phyloP scores from a whole-genome alignment of 495 filamentous ascomycete genomes.

The Hypoxylon fragiforme region DNA sequence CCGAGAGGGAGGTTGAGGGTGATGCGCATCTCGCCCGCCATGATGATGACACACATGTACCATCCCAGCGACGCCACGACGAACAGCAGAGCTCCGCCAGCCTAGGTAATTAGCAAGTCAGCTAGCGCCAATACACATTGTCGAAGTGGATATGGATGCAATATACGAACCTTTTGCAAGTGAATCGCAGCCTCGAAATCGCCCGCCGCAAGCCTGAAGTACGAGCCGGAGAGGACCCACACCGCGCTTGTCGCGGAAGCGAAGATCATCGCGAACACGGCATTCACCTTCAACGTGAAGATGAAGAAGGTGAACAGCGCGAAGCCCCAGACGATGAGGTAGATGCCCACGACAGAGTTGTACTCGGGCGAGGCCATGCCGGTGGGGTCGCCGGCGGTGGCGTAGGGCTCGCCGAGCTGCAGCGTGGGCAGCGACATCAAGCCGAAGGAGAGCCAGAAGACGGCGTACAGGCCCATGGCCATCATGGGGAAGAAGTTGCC shows the following conservation, averaged over 20 bases:
- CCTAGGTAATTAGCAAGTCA: slow-evolving; percentile 34
- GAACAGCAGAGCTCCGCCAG: slow-evolving; percentile 54
- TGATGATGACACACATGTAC: slow-evolving; percentile 59
- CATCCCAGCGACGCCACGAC: slow-evolving; percentile 55
- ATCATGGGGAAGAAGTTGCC: slow-evolving; percentile 61
- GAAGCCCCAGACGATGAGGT: slow-evolving; percentile 60
- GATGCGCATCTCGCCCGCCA: slow-evolving; percentile 61
- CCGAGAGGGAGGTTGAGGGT: slow-evolving; percentile 56
- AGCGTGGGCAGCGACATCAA: slow-evolving; percentile 56
- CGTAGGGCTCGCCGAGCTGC: slow-evolving; percentile 51
- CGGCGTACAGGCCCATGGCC: slow-evolving; percentile 59
- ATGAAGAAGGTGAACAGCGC: slow-evolving; percentile 59
- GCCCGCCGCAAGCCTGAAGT: slow-evolving; percentile 53
- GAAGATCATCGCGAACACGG: slow-evolving; percentile 58
- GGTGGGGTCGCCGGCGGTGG: slow-evolving; percentile 47
- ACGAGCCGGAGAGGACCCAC: slow-evolving; percentile 54
- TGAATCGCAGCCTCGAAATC: slow-evolving; percentile 47
- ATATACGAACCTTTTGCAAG: slow-evolving; percentile 48
- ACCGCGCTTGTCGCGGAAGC: slow-evolving; percentile 50
- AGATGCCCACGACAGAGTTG: slow-evolving; percentile 54
- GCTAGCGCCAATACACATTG: background rate
- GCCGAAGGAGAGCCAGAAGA: slow-evolving; percentile 61
- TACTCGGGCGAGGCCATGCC: slow-evolving; percentile 49
- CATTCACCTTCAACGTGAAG: slow-evolving; percentile 58
- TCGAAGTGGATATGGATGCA: background rate